Base-by-base conservation (phyloP, 1,284 basidiomycete species). In the Chondrostereum purpureum region DNA sequence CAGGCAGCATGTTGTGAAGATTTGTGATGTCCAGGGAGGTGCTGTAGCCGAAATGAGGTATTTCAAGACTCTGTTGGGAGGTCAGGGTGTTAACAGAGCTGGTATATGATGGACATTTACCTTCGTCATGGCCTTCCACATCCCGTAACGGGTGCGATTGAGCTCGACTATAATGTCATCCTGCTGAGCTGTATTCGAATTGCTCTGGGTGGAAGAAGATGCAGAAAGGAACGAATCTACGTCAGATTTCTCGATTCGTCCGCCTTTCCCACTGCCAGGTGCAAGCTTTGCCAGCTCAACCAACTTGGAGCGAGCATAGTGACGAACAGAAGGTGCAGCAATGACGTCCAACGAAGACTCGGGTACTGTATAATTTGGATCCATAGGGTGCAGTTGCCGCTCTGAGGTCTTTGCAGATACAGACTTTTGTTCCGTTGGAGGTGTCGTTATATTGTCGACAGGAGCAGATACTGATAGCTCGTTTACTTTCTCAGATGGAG, bases 91-190 rank as follows among this genome's bases (percentile, higher is more conserved):
- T 18, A 42, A 42, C 6, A 42, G 43, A 12, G 19, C 21, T 34
- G 23, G 20, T n/a, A 38, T 6, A 34, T 34, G 5, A 22, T 19
- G 14, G 49, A 27, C 27, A 55, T 61, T 8, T 43, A 80, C 86
- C 74, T 83, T 85, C 16, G 73, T 77, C 87, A 92, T 91, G 1
- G 86, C 87, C 54, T 87, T 87, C 78, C 80, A 92, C 89, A 92
- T 92, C 31, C 80, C 81, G 59, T 83, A 80, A 47, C 90, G 71
- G 6, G 88, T 92, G 53, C 88, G 70, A 13, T 84, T 85, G 43
- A 92, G 70, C 47, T 88, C 85, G 3, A 91, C 76, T 1, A 81
- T 68, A 10, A 73, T 65, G 38, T 83, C 78, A 27, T 70, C 58
- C 12, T 55, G 10, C 45, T 39, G 17, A 8, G 23, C 24, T n/a